Base-by-base conservation (phyloP, 106 monocot genomes). In the Posidonia australis region DNA sequence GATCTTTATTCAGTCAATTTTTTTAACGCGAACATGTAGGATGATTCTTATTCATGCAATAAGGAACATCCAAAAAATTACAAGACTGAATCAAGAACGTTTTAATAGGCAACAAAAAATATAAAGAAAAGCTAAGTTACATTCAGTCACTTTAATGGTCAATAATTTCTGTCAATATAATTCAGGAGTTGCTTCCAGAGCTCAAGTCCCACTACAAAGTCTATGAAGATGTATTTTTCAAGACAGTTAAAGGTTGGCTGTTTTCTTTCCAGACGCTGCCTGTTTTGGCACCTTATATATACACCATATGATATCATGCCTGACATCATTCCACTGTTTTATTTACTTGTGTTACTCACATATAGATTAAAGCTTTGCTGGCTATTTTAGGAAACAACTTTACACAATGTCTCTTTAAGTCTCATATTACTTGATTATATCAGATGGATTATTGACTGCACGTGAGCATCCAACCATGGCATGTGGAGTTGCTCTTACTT, bases 211-310 rank as follows among this genome's bases (percentile, higher is more conserved):
- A 73, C 10, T 85, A 78, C 66, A 44, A 70, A 62, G 51, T 47
- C 44, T 79, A 79, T 64, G 85, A 81, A 60, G 78, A 79, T 70
- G 72, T 61, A 5, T 62, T 85, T 46, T 76, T 85, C 54, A 55
- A 73, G 18, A 78, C 64, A 25, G 58, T 63, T 54, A 85, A 81
- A 82, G 85, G 85, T 82, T 19, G 46, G 13, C 5, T 19, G 25
- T 58, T 24, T 17, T 56, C 36, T 2, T 32, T 18, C 18, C 18
- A 66, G 58, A 30, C 28, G 21, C 4, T 13, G 0, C 29, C 5
- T 28, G 14, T 13, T 28, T 58, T 58, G 58, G 30, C 25, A 58
- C 28, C 61, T 60, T 60, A 30, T 32, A 1, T 31, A 31, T 41
- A 18, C n/a, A n/a, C n/a, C n/a, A n/a, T n/a, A n/a, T n/a, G n/a